Conservation (phyloP, 345 rosid genomes). For the Citrus hindsii region DNA sequence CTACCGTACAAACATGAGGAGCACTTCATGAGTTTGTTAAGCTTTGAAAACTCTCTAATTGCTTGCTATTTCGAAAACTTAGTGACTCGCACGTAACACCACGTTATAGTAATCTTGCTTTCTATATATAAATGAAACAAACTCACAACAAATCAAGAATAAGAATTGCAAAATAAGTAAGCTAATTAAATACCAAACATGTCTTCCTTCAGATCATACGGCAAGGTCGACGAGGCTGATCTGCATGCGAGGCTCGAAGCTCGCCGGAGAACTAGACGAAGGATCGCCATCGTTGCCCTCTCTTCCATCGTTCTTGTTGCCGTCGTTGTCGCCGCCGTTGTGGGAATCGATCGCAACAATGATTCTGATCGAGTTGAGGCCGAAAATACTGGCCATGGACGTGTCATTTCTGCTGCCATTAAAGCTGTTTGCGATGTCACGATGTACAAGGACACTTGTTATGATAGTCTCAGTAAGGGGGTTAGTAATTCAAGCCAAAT, state of each 20-base stretch:
- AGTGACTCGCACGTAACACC: slow-evolving; percentile 2
- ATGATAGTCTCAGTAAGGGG: slow-evolving; percentile 26
- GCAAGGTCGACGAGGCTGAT: slow-evolving; percentile 56
- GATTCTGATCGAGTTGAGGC: background rate
- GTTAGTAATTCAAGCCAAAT: slow-evolving; percentile 35
- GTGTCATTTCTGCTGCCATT: slow-evolving; percentile 37
- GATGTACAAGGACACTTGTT: slow-evolving; percentile 60
- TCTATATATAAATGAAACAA: background rate
- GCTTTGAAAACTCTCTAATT: background rate
- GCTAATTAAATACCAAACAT: slow-evolving; percentile 5
- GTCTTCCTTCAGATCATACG: slow-evolving; percentile 43
- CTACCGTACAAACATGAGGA: background rate
- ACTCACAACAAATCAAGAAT: background rate
- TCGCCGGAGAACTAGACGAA: slow-evolving; percentile 39
- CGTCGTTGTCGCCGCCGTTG: slow-evolving; percentile 53
- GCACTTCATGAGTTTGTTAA: background rate
- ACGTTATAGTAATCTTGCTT: background rate
- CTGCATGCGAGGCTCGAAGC: slow-evolving; percentile 43
- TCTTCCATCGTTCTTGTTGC: slow-evolving; percentile 45
- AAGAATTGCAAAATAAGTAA: background rate
- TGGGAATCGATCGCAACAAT: slow-evolving; percentile 32
- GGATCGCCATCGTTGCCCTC: slow-evolving; percentile 39
- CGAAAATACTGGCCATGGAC: slow-evolving; percentile 8
- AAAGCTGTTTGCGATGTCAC: slow-evolving; percentile 77
- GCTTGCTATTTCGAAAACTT: background rate